Percentiles rank a stretch among this genome's conserved stretches.
phyloP scores from a whole-genome alignment of 768 basidiomycete species.

The Boletus pseudopeckii region DNA sequence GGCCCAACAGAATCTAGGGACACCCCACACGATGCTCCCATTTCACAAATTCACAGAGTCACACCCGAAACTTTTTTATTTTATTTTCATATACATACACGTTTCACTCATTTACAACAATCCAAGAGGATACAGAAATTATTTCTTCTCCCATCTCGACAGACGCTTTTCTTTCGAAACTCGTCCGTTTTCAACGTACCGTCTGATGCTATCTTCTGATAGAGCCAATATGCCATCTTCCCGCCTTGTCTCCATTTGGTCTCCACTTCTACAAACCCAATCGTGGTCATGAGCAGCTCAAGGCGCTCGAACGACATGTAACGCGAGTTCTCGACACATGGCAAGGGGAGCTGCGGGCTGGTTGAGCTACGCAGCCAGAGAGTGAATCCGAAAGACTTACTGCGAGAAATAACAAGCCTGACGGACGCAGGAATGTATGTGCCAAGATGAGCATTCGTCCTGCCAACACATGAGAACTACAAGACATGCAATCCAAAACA shows the following conservation, averaged over 20 bases:
- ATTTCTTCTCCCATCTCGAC: conserved; percentile 70
- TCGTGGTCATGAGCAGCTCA: conserved; percentile 47
- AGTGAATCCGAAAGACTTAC: conserved; percentile 39
- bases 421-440: conserved; percentile 48
- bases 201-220: conserved; percentile 39
- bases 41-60: conserved; percentile 12
- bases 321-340: conserved; percentile 84
- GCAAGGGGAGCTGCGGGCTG: conserved; percentile 65
- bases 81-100: neutral
- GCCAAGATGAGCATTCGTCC: conserved; percentile 71
- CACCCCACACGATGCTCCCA: neutral
- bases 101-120: neutral
- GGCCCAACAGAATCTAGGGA: conserved; percentile 9
- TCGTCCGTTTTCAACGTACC: conserved; percentile 5
- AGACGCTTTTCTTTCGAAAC: conserved; percentile 53
- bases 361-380: conserved; percentile 8
- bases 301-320: conserved; percentile 68
- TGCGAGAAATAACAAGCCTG: conserved; percentile 66
- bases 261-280: conserved; percentile 64
- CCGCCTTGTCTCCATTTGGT: conserved; percentile 64
- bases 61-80: neutral
- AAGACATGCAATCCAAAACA: neutral
- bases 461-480: conserved; percentile 26
- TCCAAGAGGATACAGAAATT: conserved; percentile 65
- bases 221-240: conserved; percentile 89